Percentiles rank a stretch among this genome's conserved stretches.
Conservation (phyloP, 2,329 filamentous ascomycete species). For the Ascochyta rabiei region DNA sequence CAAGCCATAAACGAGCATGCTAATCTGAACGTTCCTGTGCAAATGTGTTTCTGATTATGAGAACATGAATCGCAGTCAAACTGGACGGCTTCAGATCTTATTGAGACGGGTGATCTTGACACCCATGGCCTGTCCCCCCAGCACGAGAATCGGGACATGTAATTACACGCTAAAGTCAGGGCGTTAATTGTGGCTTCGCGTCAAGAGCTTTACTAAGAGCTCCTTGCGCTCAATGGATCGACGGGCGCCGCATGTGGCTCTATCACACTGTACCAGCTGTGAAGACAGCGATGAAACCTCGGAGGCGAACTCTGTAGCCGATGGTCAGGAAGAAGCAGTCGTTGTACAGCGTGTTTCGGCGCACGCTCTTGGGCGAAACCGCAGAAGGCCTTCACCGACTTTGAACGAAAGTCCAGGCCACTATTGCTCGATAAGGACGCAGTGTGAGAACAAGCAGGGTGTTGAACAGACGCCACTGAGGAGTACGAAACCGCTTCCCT, state of each 20-base stretch:
- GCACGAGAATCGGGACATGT: neutral
- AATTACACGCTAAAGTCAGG: neutral
- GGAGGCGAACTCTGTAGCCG: neutral
- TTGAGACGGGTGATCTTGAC: constrained; percentile 6
- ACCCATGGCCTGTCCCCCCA: neutral
- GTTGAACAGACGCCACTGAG: neutral
- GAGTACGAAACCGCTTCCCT: neutral
- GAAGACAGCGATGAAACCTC: neutral
- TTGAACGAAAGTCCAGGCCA: neutral
- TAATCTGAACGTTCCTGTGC: constrained; percentile 16
- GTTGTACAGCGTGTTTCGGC: constrained; percentile 9
- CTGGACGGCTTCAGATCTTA: constrained; percentile 5
- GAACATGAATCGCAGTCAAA: constrained; percentile 8
- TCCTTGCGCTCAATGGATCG: neutral
- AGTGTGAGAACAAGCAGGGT: neutral
- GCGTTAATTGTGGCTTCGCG: neutral
- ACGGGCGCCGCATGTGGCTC: constrained; percentile 1
- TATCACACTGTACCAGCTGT: neutral
- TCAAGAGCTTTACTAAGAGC: neutral
- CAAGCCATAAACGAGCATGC: constrained; percentile 11
- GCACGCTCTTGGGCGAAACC: neutral
- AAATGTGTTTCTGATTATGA: constrained; percentile 16
- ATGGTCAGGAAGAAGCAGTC: neutral
- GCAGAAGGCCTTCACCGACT: neutral
- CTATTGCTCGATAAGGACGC: neutral